phyloP scores from a whole-genome alignment of 805 yeast species.

The Yamadazyma akitaensis region DNA sequence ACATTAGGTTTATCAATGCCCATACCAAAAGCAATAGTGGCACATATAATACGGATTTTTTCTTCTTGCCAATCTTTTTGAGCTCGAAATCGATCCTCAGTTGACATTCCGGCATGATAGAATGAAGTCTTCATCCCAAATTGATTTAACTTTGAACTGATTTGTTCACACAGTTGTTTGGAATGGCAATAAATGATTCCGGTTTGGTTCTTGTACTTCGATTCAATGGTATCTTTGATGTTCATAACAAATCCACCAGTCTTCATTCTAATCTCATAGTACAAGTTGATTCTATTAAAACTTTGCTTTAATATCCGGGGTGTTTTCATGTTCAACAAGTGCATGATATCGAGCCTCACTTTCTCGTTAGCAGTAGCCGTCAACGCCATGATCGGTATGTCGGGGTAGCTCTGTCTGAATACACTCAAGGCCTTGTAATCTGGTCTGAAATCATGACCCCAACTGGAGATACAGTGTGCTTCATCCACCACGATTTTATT shows the following conservation, averaged over 20 bases:
- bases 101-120: slow-evolving; percentile 94
- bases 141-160: slow-evolving; percentile 55
- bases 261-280: slow-evolving; percentile 73
- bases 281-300: slow-evolving; percentile 84
- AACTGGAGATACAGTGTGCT: slow-evolving; percentile 96
- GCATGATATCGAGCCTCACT: slow-evolving; percentile 81
- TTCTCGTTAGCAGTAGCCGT: slow-evolving; percentile 96
- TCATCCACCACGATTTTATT: slow-evolving; percentile 94
- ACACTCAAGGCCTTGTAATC: slow-evolving; percentile 80
- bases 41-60: slow-evolving; percentile 76
- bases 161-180: slow-evolving; percentile 80
- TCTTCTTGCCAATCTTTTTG: slow-evolving; percentile 83
- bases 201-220: slow-evolving; percentile 52
- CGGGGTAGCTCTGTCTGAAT: slow-evolving; percentile 71
- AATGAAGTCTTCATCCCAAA: slow-evolving; percentile 67
- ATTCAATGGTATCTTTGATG: slow-evolving; percentile 52
- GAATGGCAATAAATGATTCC: slow-evolving; percentile 96
- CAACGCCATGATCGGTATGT: slow-evolving; percentile 88
- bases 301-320: slow-evolving; percentile 80
- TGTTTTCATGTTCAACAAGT: slow-evolving; percentile 60
- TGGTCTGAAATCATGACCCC: slow-evolving; percentile 99
- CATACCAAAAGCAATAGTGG: slow-evolving; percentile 98
- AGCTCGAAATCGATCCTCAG: slow-evolving; percentile 66
- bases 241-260: slow-evolving; percentile 53
- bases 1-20: slow-evolving; percentile 98